These are phyloP conservation scores for Dothiorella sarmentorum DNA, from an alignment of 2,329 filamentous ascomycete species.

Conservation along the genomic window DNA sequence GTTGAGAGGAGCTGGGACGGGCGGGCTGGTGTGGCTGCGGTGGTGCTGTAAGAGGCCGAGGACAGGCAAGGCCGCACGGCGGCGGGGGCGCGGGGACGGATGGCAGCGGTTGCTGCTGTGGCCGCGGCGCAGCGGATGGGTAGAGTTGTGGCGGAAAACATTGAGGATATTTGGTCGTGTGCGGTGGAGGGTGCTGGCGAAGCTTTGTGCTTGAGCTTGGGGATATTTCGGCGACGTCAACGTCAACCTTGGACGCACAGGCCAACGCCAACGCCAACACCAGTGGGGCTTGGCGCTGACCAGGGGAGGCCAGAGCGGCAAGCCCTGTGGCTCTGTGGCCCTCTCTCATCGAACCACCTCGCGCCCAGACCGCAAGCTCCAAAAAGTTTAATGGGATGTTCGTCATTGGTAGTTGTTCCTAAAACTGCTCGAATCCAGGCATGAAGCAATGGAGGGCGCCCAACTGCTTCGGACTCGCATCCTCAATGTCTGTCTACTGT, in stretches of 20 bases:
- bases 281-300: constrained; percentile 13
- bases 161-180: not conserved
- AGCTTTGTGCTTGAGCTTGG: constrained; percentile 11
- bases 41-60: constrained; percentile 7
- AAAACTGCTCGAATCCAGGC: not conserved
- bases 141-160: constrained; percentile 8
- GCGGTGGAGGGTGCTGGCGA: not conserved
- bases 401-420: constrained; percentile 10
- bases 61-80: constrained; percentile 8
- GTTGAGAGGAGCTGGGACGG: constrained; percentile 1
- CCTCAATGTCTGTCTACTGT: not conserved
- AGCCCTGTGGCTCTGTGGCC: no score
- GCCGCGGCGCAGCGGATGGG: constrained; percentile 15
- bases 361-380: not conserved
- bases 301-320: not conserved
- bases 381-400: constrained; percentile 8
- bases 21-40: not conserved
- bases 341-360: not conserved
- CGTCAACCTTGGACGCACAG: not conserved
- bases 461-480: not conserved
- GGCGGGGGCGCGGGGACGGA: constrained; percentile 8
- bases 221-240: constrained; percentile 18
- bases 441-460: not conserved
- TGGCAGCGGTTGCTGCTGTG: not conserved
- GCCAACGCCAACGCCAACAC: constrained; percentile 1